Evolutionary conservation across 768 basidiomycete species (phyloP).

Genomic region (Leccinum rimulosum): DNA sequence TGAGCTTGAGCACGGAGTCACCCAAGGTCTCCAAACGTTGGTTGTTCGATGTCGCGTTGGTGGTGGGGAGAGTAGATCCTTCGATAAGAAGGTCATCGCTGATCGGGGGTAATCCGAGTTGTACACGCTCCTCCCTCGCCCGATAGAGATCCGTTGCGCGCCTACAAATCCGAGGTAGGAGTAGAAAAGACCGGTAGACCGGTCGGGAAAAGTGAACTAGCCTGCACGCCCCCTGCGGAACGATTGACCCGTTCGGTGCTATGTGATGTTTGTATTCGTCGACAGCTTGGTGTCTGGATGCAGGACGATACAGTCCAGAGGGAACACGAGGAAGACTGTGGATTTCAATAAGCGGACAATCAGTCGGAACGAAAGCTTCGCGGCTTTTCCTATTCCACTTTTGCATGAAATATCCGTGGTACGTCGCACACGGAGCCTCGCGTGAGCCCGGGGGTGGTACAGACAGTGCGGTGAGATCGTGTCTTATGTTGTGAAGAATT

Average conservation of each 20-base stretch:
- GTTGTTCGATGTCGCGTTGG: not conserved
- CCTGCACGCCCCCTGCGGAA: constrained; percentile 47
- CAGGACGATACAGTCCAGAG: constrained; percentile 39
- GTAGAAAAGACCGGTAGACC: constrained; percentile 49
- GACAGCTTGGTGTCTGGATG: constrained; percentile 20
- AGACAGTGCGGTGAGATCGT: constrained; percentile 67
- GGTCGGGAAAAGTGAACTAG: constrained; percentile 53
- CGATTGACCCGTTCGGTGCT: constrained; percentile 32
- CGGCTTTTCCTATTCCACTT: constrained; percentile 53
- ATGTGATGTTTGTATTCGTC: constrained; percentile 27
- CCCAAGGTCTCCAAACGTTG: not conserved
- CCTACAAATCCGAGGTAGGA: constrained; percentile 66
- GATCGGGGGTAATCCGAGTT: constrained; percentile 43
- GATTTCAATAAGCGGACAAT: constrained; percentile 65
- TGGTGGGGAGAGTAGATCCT: no score
- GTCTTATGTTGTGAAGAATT: constrained; percentile 54
- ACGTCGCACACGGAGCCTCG: constrained; percentile 48
- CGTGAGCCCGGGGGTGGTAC: constrained; percentile 48
- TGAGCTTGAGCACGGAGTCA: no score
- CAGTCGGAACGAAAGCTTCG: constrained; percentile 43
- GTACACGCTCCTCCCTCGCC: constrained; percentile 45
- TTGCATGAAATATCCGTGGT: constrained; percentile 55
- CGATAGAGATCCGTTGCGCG: constrained; percentile 67
- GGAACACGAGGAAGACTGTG: constrained; percentile 41
- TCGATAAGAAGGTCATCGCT: no score